Conservation (phyloP, 495 filamentous ascomycete genomes). For the Darksidea phi region DNA sequence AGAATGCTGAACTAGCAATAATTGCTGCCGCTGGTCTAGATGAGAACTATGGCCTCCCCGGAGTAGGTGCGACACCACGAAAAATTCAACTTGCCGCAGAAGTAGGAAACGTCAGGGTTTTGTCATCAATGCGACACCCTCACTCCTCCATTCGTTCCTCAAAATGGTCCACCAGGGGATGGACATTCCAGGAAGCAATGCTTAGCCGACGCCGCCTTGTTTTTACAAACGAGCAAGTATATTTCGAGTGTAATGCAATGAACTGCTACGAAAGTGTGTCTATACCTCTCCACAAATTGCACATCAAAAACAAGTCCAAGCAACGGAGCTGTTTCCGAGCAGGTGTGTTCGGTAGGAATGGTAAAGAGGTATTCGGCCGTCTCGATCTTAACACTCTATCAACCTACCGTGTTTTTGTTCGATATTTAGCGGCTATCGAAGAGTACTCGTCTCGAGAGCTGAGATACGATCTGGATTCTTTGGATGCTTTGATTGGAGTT, state of each 20-base stretch:
- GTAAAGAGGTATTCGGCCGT: neutral
- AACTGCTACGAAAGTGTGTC: neutral
- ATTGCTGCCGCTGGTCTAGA: neutral
- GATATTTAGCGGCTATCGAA: neutral
- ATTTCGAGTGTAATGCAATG: constrained; percentile 3
- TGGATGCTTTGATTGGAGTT: neutral
- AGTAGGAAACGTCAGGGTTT: no score
- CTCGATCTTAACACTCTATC: neutral
- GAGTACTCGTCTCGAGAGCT: neutral
- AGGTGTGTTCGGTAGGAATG: neutral
- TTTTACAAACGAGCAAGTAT: constrained; percentile 9
- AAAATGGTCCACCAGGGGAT: constrained; percentile 1
- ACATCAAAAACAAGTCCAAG: neutral
- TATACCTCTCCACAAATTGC: neutral
- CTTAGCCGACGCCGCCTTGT: constrained; percentile 4
- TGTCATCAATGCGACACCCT: no score
- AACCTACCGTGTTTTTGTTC: neutral
- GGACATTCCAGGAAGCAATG: constrained; percentile 17
- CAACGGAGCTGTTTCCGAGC: neutral
- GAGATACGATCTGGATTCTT: neutral
- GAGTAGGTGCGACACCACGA: no score
- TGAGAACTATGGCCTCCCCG: neutral
- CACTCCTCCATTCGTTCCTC: neutral
- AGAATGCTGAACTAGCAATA: neutral
- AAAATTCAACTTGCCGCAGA: no score